Evolutionary conservation across 2,329 filamentous ascomycete species (phyloP).

Genomic region (Nemania serpens): DNA sequence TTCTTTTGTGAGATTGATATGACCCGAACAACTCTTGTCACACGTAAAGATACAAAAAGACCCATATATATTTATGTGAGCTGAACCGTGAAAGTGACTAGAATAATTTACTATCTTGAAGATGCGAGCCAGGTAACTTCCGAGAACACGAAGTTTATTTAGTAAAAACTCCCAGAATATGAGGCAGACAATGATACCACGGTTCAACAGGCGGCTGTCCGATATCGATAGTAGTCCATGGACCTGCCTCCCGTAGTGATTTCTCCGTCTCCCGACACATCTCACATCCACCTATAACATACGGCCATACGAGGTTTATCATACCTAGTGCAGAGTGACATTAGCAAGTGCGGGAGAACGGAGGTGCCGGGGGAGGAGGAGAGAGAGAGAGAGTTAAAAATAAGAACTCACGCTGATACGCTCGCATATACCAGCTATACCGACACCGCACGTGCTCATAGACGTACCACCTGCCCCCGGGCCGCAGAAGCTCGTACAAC

Average conservation of each 20-base stretch:
- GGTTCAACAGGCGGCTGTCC: slow-evolving; percentile 46
- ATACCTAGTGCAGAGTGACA: slow-evolving; percentile 44
- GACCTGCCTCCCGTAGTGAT: slow-evolving; percentile 53
- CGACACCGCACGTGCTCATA: slow-evolving; percentile 62
- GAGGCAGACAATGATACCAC: slow-evolving; percentile 52
- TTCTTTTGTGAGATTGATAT: background rate
- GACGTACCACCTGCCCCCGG: slow-evolving; percentile 65
- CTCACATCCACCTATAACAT: slow-evolving; percentile 56
- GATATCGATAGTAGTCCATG: slow-evolving; percentile 57
- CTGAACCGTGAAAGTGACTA: background rate
- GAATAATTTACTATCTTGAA: background rate
- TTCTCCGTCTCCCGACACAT: slow-evolving; percentile 54
- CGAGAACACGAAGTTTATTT: slow-evolving; percentile 45
- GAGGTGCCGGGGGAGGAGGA: background rate
- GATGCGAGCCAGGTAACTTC: background rate
- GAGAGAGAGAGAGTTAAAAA: background rate
- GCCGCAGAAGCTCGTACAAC: slow-evolving; percentile 62
- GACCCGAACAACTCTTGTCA: too few relatives aligned
- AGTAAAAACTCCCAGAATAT: slow-evolving; percentile 57
- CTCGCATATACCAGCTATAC: slow-evolving; percentile 45
- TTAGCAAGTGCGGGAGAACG: background rate
- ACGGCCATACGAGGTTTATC: slow-evolving; percentile 58
- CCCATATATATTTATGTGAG: background rate
- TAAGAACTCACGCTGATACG: slow-evolving; percentile 56
- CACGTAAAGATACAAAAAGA: too few relatives aligned